A percentile compares a stretch with the other conserved stretches of the same genome.
These are phyloP conservation scores for Fraxinus angustifolia DNA, from an alignment of 305 asterid species.

Conservation along the genomic window DNA sequence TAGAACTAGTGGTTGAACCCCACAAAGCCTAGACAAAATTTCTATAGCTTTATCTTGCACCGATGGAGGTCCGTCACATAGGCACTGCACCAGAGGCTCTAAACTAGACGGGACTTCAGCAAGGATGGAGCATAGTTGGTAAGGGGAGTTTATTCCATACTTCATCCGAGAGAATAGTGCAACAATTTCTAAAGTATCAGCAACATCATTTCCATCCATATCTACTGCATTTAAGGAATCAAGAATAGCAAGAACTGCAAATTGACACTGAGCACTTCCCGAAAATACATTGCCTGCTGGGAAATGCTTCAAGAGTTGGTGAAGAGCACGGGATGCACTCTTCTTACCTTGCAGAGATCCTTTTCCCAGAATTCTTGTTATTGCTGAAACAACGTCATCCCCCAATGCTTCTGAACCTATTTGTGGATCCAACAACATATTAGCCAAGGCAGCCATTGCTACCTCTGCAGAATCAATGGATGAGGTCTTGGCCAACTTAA, in stretches of 20 bases:
- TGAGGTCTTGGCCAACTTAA: constrained; percentile 68
- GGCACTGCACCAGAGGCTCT: constrained; percentile 59
- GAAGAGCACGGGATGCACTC: constrained; percentile 69
- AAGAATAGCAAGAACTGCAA: constrained; percentile 60
- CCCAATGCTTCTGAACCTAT: constrained; percentile 73
- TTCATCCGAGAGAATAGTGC: constrained; percentile 53
- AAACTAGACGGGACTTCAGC: constrained; percentile 64
- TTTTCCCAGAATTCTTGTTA: constrained; percentile 67
- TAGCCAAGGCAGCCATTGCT: constrained; percentile 75
- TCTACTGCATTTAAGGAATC: constrained; percentile 68
- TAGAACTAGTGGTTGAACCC: constrained; percentile 58
- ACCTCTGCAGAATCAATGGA: constrained; percentile 72
- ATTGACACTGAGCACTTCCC: constrained; percentile 60
- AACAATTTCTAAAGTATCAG: constrained; percentile 62
- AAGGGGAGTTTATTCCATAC: constrained; percentile 44
- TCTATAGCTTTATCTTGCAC: constrained; percentile 73
- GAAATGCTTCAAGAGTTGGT: constrained; percentile 67
- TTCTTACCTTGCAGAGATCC: constrained; percentile 69
- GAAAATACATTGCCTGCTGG: constrained; percentile 60
- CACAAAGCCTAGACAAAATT: constrained; percentile 70
- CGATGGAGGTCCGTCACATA: constrained; percentile 57
- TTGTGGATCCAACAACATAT: constrained; percentile 60
- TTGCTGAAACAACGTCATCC: constrained; percentile 76
- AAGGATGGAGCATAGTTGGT: constrained; percentile 50
- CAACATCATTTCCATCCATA: constrained; percentile 48